phyloP scores from a whole-genome alignment of 306 rosid genomes.

The Vicia faba region DNA sequence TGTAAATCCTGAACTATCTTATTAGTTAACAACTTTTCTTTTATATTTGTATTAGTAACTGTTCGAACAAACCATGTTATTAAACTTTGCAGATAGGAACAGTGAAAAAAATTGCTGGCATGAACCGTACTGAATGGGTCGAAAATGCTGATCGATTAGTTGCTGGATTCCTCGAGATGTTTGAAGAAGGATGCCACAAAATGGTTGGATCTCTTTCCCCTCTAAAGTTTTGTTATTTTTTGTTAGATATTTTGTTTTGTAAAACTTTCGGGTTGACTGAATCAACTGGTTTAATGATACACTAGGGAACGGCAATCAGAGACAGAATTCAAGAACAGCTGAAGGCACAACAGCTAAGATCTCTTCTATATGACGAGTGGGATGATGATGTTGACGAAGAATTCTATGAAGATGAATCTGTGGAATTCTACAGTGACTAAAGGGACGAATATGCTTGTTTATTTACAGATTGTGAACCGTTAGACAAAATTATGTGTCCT shows the following conservation, averaged over 20 bases:
- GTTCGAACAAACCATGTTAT: neutral
- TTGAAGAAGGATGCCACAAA: slow-evolving; percentile 98
- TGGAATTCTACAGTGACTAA: slow-evolving; percentile 46
- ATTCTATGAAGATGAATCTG: slow-evolving; percentile 38
- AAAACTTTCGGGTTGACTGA: slow-evolving; percentile 14
- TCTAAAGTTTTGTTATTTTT: slow-evolving; percentile 25
- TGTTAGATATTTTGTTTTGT: slow-evolving; percentile 11
- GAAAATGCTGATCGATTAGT: slow-evolving; percentile 96
- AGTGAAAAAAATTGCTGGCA: slow-evolving; percentile 78
- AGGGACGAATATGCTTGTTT: slow-evolving; percentile 38
- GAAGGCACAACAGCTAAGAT: slow-evolving; percentile 49
- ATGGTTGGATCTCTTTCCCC: slow-evolving; percentile 58
- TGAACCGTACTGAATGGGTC: slow-evolving; percentile 89
- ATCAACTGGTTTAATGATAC: slow-evolving; percentile 25
- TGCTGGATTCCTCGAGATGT: slow-evolving; percentile 98
- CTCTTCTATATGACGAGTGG: slow-evolving; percentile 61
- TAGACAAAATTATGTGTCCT: slow-evolving; percentile 2
- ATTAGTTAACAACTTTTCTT: neutral
- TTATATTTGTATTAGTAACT: neutral
- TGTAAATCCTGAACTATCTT: too few species aligned
- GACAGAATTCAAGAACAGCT: slow-evolving; percentile 85
- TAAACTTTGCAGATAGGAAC: slow-evolving; percentile 61
- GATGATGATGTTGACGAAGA: slow-evolving; percentile 40
- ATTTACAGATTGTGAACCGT: slow-evolving; percentile 24
- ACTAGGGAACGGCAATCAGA: slow-evolving; percentile 87